phyloP scores from a whole-genome alignment of 805 yeast species.

The Saturnispora silvae region DNA sequence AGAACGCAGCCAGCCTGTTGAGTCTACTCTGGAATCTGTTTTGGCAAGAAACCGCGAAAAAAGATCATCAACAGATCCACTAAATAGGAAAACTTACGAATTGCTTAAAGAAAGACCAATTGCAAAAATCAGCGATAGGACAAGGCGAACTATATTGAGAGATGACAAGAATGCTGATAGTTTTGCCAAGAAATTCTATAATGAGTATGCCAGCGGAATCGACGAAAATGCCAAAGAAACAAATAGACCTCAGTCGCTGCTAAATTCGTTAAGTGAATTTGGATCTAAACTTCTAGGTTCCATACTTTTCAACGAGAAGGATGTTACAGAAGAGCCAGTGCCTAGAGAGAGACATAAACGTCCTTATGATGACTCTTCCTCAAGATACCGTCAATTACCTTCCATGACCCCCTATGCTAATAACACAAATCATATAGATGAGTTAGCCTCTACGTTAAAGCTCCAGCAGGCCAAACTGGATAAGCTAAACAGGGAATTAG shows the following conservation, averaged over 20 bases:
- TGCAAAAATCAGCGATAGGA: constrained; percentile 11
- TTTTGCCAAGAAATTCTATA: constrained; percentile 11
- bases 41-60: neutral
- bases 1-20: constrained; percentile 7
- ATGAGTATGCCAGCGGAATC: constrained; percentile 9
- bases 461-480: constrained; percentile 6
- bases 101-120: constrained; percentile 23
- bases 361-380: neutral
- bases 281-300: constrained; percentile 22
- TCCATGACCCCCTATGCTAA: no score
- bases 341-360: no score
- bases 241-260: constrained; percentile 8
- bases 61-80: constrained; percentile 4
- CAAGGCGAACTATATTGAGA: constrained; percentile 9
- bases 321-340: neutral
- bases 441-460: constrained; percentile 1
- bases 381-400: neutral
- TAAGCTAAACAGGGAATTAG: constrained; percentile 9
- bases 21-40: neutral
- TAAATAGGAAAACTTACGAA: constrained; percentile 17
- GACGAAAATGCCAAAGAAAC: neutral
- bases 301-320: constrained; percentile 21
- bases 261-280: constrained; percentile 20
- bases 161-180: constrained; percentile 15
- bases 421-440: neutral